Conservation (phyloP, 768 basidiomycete species). For the Lentinula raphanica region DNA sequence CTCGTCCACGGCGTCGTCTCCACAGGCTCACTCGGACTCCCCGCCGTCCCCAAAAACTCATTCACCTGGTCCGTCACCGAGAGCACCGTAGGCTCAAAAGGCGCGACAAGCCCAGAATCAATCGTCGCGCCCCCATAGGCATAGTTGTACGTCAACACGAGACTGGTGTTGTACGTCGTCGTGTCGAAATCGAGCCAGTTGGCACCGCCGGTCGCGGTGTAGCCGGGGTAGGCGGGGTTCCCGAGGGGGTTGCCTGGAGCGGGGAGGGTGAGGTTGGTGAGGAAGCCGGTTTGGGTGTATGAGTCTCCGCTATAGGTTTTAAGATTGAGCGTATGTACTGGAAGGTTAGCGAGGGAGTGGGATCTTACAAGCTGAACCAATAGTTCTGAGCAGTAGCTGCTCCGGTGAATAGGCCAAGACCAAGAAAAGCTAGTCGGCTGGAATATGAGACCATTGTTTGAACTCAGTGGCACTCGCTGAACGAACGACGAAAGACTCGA, state of each 20-base stretch:
- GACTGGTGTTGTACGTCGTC: constrained; percentile 45
- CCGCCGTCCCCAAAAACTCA: constrained; percentile 44
- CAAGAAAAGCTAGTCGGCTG: background rate
- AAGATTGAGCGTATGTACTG: no score
- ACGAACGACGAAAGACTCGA: no score
- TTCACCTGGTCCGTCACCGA: constrained; percentile 59
- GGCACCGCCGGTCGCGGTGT: constrained; percentile 46
- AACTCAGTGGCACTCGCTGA: background rate
- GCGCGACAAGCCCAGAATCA: constrained; percentile 49
- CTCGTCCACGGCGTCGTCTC: constrained; percentile 54
- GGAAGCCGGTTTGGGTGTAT: constrained; percentile 54
- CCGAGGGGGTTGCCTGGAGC: constrained; percentile 43
- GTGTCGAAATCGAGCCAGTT: constrained; percentile 60
- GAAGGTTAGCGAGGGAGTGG: no score
- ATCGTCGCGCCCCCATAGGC: constrained; percentile 67
- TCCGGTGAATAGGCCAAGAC: background rate
- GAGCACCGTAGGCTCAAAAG: constrained; percentile 45
- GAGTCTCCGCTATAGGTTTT: constrained; percentile 42
- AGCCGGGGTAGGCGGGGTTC: constrained; percentile 51
- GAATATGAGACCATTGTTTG: background rate
- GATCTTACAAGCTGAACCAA: constrained; percentile 58
- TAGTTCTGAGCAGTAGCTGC: constrained; percentile 25
- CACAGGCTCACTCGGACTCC: constrained; percentile 43
- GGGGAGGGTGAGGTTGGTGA: constrained; percentile 33
- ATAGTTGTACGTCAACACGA: constrained; percentile 57